Evolutionary conservation across 2,329 filamentous ascomycete genomes (phyloP).

Genomic region (Aspergillus oerlinghausenensis): DNA sequence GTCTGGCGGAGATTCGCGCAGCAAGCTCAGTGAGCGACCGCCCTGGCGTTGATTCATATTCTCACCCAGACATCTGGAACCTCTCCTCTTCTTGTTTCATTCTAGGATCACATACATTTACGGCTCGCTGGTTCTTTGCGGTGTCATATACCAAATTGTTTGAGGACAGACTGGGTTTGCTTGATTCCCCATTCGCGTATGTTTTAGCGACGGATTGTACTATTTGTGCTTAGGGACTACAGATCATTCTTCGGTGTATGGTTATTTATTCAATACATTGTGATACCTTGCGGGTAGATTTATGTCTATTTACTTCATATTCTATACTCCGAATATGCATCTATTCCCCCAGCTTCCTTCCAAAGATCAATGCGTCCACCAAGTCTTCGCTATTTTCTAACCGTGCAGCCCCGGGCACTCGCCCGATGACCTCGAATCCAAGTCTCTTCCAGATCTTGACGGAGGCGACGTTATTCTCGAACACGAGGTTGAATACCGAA

Average conservation of each 20-base stretch:
- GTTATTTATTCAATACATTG: not conserved
- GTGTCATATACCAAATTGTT: constrained; percentile 16
- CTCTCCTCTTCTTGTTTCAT: constrained; percentile 8
- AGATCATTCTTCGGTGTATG: not conserved
- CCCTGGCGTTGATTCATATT: constrained; percentile 31
- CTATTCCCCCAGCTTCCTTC: constrained; percentile 23
- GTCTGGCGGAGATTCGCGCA: constrained; percentile 25
- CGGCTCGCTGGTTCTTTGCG: constrained; percentile 7
- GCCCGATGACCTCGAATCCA: constrained; percentile 34
- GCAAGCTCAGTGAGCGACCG: constrained; percentile 29
- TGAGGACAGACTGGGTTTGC: constrained; percentile 11
- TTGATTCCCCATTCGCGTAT: constrained; percentile 19
- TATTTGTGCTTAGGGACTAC: constrained; percentile 4
- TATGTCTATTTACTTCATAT: not conserved
- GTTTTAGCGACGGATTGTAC: constrained; percentile 7
- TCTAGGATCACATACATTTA: constrained; percentile 12
- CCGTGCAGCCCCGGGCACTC: constrained; percentile 33
- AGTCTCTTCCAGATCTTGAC: constrained; percentile 37
- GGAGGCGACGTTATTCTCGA: constrained; percentile 37
- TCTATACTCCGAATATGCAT: constrained; percentile 3
- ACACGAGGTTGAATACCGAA: constrained; percentile 40
- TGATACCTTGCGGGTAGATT: not conserved
- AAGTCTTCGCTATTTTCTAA: constrained; percentile 33
- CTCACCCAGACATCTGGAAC: constrained; percentile 13
- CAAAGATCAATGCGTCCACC: constrained; percentile 39